phyloP scores from a whole-genome alignment of 495 filamentous ascomycete species.

The Podospora fimiseda region DNA sequence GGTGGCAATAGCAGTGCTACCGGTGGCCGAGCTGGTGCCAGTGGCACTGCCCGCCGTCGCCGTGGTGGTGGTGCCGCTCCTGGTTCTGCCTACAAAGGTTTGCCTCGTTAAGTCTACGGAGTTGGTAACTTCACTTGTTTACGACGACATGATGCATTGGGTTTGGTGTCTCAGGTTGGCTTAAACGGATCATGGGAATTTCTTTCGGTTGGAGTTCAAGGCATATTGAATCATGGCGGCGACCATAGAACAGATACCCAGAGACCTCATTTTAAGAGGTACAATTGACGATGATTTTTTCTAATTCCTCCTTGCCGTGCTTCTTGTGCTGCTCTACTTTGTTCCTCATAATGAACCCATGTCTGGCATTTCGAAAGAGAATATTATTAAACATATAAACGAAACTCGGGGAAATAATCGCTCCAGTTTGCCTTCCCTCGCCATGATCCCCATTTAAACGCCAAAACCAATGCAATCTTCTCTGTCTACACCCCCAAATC shows the following conservation, averaged over 20 bases:
- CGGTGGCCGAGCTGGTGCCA: neutral
- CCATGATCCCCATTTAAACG: constrained; percentile 10
- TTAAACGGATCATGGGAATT: too few species aligned
- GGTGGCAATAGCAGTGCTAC: constrained; percentile 4
- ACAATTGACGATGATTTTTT: too few species aligned
- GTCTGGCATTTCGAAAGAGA: neutral
- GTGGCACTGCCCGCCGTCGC: constrained; percentile 11
- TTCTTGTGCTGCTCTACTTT: too few species aligned
- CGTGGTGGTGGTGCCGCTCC: constrained; percentile 8
- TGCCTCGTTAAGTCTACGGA: constrained; percentile 48
- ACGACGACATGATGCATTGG: too few species aligned
- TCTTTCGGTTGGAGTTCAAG: too few species aligned
- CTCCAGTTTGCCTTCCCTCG: neutral
- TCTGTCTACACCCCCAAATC: neutral
- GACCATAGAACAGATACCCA: too few species aligned
- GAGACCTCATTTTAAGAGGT: too few species aligned
- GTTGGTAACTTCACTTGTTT: too few species aligned
- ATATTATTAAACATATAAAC: neutral
- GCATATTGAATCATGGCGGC: too few species aligned
- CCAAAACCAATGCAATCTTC: constrained; percentile 18
- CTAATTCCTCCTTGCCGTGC: too few species aligned
- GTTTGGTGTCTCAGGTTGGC: too few species aligned
- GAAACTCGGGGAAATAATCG: neutral
- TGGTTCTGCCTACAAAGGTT: constrained; percentile 24
- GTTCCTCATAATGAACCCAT: too few species aligned